phyloP scores from a whole-genome alignment of 495 filamentous ascomycete genomes.

The Rusavskia elegans region DNA sequence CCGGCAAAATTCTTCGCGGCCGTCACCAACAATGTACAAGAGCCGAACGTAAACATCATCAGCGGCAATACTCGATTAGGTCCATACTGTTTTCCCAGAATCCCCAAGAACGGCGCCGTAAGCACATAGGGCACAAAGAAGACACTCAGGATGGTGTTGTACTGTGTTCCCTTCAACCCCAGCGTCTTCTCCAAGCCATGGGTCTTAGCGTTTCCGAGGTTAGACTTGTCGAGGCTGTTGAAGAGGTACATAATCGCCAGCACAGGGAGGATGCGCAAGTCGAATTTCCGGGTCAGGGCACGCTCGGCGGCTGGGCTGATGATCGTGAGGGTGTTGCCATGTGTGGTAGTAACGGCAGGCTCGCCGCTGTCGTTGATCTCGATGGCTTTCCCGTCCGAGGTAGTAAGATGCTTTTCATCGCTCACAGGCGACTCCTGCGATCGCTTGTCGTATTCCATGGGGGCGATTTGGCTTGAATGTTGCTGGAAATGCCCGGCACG shows the following conservation, averaged over 20 bases:
- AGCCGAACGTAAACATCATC: conserved; percentile 53
- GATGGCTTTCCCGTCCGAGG: background rate
- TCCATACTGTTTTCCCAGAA: conserved; percentile 53
- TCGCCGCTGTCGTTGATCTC: background rate
- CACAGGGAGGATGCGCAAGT: conserved; percentile 44
- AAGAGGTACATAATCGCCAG: conserved; percentile 52
- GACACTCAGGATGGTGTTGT: conserved; percentile 54
- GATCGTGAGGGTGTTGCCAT: conserved; percentile 6
- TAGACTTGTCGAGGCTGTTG: conserved; percentile 51
- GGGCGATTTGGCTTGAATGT: background rate
- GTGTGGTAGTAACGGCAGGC: background rate
- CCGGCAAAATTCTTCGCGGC: conserved; percentile 46
- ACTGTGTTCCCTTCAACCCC: conserved; percentile 43
- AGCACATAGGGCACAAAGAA: conserved; percentile 71
- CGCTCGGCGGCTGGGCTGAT: conserved; percentile 31
- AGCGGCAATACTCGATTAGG: conserved; percentile 46
- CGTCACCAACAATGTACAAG: conserved; percentile 38
- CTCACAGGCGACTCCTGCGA: background rate
- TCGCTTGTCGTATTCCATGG: background rate
- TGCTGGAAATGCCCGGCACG: too few relatives aligned
- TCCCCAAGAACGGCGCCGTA: conserved; percentile 46
- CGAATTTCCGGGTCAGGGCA: conserved; percentile 48
- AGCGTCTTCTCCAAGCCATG: conserved; percentile 38
- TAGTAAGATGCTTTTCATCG: background rate
- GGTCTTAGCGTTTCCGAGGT: conserved; percentile 57